Evolutionary conservation across 2,329 filamentous ascomycete species (phyloP).

Genomic region (Akanthomyces uredinophilus): DNA sequence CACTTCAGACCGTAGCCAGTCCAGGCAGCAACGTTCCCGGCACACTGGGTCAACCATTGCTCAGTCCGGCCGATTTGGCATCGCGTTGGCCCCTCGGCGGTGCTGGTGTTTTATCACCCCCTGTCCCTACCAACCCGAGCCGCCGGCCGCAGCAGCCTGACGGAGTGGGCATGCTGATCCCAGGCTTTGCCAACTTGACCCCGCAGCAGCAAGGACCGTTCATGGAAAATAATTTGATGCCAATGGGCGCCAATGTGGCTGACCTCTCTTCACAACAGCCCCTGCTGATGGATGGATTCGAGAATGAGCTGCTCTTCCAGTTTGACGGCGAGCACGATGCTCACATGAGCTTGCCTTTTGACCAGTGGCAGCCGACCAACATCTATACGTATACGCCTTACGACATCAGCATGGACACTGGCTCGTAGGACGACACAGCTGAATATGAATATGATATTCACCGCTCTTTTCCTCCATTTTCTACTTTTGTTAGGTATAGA

Average conservation of each 20-base stretch:
- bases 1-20: not conserved
- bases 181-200: constrained; percentile 33
- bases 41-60: constrained; percentile 13
- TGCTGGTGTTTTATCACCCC: not conserved
- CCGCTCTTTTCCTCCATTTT: too few relatives aligned
- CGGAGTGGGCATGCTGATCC: constrained; percentile 38
- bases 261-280: not conserved
- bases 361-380: not conserved
- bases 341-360: not conserved
- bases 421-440: not conserved
- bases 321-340: constrained; percentile 30
- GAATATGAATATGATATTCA: too few relatives aligned
- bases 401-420: not conserved
- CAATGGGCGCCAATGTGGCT: not conserved
- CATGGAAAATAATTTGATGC: not conserved
- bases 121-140: constrained; percentile 17
- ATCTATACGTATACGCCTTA: constrained; percentile 16
- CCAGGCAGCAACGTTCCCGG: not conserved
- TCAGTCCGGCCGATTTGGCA: not conserved
- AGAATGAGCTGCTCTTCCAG: constrained; percentile 40
- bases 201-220: constrained; percentile 13
- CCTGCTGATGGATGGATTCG: constrained; percentile 38
- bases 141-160: constrained; percentile 23
- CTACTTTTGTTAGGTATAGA: too few relatives aligned
- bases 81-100: not conserved